Evolutionary conservation across 345 rosid genomes (phyloP).

Genomic region (Nasturtium officinale): DNA sequence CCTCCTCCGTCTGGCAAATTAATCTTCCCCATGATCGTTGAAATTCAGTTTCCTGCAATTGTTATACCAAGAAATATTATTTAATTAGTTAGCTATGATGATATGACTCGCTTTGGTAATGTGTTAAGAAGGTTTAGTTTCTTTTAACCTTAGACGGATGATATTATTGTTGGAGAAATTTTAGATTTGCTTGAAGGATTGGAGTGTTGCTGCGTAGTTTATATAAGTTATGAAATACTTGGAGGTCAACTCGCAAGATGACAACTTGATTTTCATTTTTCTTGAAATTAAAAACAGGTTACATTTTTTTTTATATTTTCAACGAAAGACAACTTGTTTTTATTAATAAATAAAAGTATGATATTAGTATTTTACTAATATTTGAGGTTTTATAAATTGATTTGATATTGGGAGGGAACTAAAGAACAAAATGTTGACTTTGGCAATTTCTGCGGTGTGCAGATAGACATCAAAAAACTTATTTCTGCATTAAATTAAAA

Average conservation of each 20-base stretch:
- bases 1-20: slow-evolving; percentile 31
- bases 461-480: neutral
- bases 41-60: slow-evolving; percentile 19
- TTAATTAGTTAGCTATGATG: slow-evolving; percentile 20
- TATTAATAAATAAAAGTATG: neutral
- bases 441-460: slow-evolving; percentile 16
- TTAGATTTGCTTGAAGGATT: slow-evolving; percentile 17
- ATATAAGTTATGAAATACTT: slow-evolving; percentile 29
- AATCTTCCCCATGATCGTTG: slow-evolving; percentile 20
- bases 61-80: slow-evolving; percentile 1
- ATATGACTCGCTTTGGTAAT: neutral
- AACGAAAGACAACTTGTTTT: neutral
- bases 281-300: neutral
- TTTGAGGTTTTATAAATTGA: slow-evolving; percentile 7
- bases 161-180: neutral
- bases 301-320: slow-evolving; percentile 31
- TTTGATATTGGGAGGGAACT: neutral
- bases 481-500: neutral
- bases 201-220: slow-evolving; percentile 3
- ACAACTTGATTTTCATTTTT: slow-evolving; percentile 1
- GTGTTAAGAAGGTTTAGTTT: neutral
- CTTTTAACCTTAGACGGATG: slow-evolving; percentile 8
- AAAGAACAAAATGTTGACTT: slow-evolving; percentile 25
- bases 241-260: slow-evolving; percentile 35
- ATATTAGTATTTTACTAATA: neutral